Evolutionary conservation across 345 rosid species (phyloP), one percentile per base, ranked within the genome.

Genomic region (Citrus australasica): DNA sequence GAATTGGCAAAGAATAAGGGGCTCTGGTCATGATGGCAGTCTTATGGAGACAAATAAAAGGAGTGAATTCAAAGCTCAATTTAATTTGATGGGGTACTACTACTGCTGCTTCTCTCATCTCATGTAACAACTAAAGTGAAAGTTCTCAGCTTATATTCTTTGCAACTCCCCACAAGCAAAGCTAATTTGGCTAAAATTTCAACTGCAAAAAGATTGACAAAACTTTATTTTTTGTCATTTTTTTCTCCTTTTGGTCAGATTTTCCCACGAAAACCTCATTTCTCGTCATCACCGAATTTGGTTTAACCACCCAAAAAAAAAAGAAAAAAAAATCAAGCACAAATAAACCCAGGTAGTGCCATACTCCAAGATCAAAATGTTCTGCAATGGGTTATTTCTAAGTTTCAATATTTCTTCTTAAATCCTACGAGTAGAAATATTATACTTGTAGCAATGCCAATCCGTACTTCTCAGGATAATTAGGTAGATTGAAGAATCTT

Each of bases 111-210:
- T 55, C 30, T 71, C 65, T 72, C 62, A 73, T 82, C 78, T 73
- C 84, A 71, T 79, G 86, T 82, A 83, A 62, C 16, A 61, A 63
- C 19, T 79, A 85, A 87, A 82, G 90, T 71, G 75, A 82, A 84
- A 84, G 78, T 59, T 66, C 65, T 51, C 27, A 8, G 56, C 64
- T 59, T 64, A 84, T 84, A 88, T 85, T 86, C 89, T 85, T 88
- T 86, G 91, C 80, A 76, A 72, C 85, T 83, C 81, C 79, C 71
- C 59, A 22, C 91, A 88, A 88, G 89, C 91, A 88, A 88, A 84
- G 85, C 82, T 78, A 76, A 74, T 62, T 80, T 77, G 81, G 79
- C 59, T 13, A 67, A 73, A 68, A 42, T 30, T 40, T 82, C 78
- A 74, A 80, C 76, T 55, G 14, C 78, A 61, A 78, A 53, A 83